These are phyloP conservation scores for Punica granatum DNA, from an alignment of 345 rosid species.

Conservation along the genomic window DNA sequence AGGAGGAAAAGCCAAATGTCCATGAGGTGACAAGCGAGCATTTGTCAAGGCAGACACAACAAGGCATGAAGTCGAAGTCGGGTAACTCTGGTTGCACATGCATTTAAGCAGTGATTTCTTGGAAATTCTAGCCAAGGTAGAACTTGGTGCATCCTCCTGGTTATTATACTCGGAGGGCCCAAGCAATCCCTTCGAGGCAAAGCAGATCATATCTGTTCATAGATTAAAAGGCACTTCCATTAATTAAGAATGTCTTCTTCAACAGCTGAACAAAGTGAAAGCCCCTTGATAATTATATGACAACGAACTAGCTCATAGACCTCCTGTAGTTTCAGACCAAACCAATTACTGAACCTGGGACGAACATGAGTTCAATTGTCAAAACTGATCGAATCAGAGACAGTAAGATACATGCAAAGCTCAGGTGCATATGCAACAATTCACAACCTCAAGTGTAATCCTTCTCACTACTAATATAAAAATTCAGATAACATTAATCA, in stretches of 20 bases:
- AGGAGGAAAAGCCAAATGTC: not conserved
- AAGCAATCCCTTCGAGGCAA: conserved; percentile 96
- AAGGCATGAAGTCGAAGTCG: not conserved
- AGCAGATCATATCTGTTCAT: conserved; percentile 77
- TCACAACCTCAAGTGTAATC: no score
- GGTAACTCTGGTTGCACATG: conserved; percentile 67
- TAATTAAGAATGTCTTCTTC: not conserved
- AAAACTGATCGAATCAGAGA: not conserved
- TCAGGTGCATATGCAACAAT: not conserved
- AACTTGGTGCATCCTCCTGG: conserved; percentile 52
- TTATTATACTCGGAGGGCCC: conserved; percentile 72
- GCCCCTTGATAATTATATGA: not conserved
- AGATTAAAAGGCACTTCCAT: not conserved
- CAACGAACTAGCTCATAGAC: not conserved
- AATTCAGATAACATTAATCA: no score
- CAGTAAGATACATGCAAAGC: not conserved
- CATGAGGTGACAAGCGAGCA: not conserved
- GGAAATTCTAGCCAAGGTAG: conserved; percentile 22
- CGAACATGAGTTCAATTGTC: not conserved
- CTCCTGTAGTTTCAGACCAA: not conserved
- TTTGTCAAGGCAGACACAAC: not conserved
- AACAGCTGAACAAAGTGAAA: not conserved
- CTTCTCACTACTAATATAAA: no score
- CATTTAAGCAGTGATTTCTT: conserved; percentile 50
- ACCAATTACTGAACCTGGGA: not conserved